Evolutionary conservation across 2,329 filamentous ascomycete genomes (phyloP).

Genomic region (Alternaria arbusti): DNA sequence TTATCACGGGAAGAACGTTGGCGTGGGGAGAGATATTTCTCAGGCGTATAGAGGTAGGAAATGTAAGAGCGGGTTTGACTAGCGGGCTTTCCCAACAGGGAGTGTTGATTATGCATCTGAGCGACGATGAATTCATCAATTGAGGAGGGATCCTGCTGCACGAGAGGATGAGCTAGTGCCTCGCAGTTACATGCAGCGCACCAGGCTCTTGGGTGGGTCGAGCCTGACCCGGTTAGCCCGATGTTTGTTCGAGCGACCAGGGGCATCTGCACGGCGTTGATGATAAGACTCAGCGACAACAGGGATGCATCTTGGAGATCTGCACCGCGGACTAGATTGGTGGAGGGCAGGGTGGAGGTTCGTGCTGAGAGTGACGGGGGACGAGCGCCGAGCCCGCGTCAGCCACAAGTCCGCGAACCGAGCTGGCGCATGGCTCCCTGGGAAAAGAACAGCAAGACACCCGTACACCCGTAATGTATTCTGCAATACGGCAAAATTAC

Average conservation of each 20-base stretch:
- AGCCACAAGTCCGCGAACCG: conserved; percentile 30
- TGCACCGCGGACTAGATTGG: conserved; percentile 25
- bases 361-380: conserved; percentile 22
- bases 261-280: conserved; percentile 35
- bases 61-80: conserved; percentile 28
- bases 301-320: conserved; percentile 31
- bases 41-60: conserved; percentile 30
- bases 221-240: conserved; percentile 28
- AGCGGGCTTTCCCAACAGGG: conserved; percentile 37
- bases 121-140: conserved; percentile 46
- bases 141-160: conserved; percentile 37
- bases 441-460: conserved; percentile 16
- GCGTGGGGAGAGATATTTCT: conserved; percentile 17
- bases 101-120: conserved; percentile 41
- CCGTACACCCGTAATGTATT: conserved; percentile 35
- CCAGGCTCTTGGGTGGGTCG: conserved; percentile 43
- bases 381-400: conserved; percentile 31
- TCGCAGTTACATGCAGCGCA: conserved; percentile 44
- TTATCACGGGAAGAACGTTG: conserved; percentile 10
- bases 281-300: conserved; percentile 34
- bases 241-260: conserved; percentile 32
- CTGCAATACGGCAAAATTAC: conserved; percentile 30
- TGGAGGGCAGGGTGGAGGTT: conserved; percentile 19
- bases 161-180: conserved; percentile 42
- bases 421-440: conserved; percentile 19